A percentile compares a stretch with the other conserved stretches of the same genome.
phyloP scores from a whole-genome alignment of 169 alveolate genomes.

The Cryptosporidium sp. region DNA sequence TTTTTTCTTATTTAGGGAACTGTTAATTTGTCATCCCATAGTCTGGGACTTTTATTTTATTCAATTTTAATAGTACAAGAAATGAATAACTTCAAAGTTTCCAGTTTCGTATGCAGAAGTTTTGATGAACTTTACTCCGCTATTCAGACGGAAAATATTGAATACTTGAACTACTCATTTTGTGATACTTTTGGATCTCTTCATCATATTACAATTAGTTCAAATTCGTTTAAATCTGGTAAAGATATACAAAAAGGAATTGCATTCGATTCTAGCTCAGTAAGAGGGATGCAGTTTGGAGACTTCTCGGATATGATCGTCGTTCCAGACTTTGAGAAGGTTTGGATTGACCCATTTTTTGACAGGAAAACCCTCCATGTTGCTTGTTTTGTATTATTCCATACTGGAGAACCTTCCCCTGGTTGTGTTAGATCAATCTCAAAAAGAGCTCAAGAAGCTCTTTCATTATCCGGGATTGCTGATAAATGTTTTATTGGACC shows the following conservation, averaged over 20 bases:
- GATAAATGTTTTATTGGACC: slow-evolving; percentile 80
- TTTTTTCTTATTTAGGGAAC: not conserved
- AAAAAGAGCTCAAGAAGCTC: slow-evolving; percentile 52
- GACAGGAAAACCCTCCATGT: slow-evolving; percentile 36
- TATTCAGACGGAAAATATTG: slow-evolving; percentile 39
- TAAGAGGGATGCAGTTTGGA: slow-evolving; percentile 69
- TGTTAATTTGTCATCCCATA: not conserved
- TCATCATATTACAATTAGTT: slow-evolving; percentile 59
- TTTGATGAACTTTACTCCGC: slow-evolving; percentile 40
- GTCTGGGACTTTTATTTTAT: not conserved
- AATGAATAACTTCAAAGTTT: not conserved
- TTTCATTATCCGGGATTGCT: slow-evolving; percentile 29
- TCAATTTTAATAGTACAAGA: not conserved
- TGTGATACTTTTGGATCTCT: slow-evolving; percentile 72
- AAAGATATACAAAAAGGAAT: slow-evolving; percentile 52
- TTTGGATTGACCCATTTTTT: slow-evolving; percentile 71
- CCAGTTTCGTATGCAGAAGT: slow-evolving; percentile 9
- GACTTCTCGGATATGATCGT: slow-evolving; percentile 57
- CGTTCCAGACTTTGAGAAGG: slow-evolving; percentile 57
- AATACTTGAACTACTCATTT: slow-evolving; percentile 50
- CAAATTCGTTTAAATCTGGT: slow-evolving; percentile 37
- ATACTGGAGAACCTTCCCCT: slow-evolving; percentile 36
- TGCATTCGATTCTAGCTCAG: slow-evolving; percentile 73
- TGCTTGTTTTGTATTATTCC: slow-evolving; percentile 31
- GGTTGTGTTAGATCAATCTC: slow-evolving; percentile 65